These are phyloP conservation scores for Macrolepiota fuliginosa DNA, from an alignment of 768 basidiomycete genomes.

Conservation along the genomic window DNA sequence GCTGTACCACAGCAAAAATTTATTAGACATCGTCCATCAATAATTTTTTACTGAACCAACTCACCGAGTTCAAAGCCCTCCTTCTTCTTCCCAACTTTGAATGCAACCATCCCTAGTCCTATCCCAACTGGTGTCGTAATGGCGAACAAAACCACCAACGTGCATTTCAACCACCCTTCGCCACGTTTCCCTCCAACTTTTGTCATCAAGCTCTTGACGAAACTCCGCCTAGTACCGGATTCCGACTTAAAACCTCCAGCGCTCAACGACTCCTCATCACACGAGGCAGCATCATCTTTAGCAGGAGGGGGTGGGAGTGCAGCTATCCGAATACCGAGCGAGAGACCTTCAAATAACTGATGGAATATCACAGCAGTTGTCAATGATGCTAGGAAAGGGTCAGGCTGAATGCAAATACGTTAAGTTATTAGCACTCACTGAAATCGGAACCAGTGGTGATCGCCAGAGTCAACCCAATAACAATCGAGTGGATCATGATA, in stretches of 20 bases:
- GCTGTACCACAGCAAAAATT: conserved; percentile 23
- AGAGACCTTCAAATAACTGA: conserved; percentile 82
- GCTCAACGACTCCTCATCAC: conserved; percentile 1
- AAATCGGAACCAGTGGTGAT: conserved; percentile 71
- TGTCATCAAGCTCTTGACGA: not conserved
- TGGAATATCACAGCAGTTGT: conserved; percentile 78
- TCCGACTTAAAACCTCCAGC: not conserved
- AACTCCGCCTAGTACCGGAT: not conserved
- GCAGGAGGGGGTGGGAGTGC: conserved; percentile 45
- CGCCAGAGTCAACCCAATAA: conserved; percentile 77
- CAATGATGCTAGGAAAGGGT: conserved; percentile 51
- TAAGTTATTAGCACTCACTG: conserved; percentile 39
- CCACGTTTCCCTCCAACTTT: conserved; percentile 5
- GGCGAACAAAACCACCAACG: conserved; percentile 63
- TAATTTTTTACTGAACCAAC: conserved; percentile 17
- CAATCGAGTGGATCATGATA: conserved; percentile 82
- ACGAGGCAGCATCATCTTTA: not conserved
- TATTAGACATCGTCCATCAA: not conserved
- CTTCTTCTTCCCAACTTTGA: conserved; percentile 30
- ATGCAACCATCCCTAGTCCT: conserved; percentile 50
- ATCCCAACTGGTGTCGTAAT: conserved; percentile 75
- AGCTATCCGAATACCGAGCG: conserved; percentile 78
- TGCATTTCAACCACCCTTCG: conserved; percentile 43
- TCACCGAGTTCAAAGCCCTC: conserved; percentile 19
- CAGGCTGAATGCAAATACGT: not conserved